Evolutionary conservation across 352 stramenopile species (phyloP).

Genomic region (Globisporangium middletonii): DNA sequence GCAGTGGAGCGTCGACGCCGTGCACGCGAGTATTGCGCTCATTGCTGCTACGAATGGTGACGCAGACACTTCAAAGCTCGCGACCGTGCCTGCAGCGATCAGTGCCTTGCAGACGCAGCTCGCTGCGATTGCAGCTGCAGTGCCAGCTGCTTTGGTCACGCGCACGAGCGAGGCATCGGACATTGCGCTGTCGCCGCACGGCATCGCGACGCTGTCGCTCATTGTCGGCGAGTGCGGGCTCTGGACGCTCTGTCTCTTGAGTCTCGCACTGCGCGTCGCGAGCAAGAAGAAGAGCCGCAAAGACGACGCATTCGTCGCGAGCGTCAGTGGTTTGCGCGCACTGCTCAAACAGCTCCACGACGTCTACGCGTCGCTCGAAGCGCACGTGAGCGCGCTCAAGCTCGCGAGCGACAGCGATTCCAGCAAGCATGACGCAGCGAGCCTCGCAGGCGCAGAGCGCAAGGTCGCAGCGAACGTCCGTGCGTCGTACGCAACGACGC

Average conservation of each 20-base stretch:
- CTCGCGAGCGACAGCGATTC: not conserved
- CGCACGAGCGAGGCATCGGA: not conserved
- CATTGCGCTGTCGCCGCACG: constrained; percentile 39
- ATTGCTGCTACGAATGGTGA: constrained; percentile 1
- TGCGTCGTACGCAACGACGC: constrained; percentile 32
- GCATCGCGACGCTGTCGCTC: constrained; percentile 40
- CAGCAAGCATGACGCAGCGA: not conserved
- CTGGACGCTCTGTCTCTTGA: constrained; percentile 44
- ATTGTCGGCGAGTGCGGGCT: constrained; percentile 56
- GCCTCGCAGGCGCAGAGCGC: constrained; percentile 14
- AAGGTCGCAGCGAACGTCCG: constrained; percentile 32
- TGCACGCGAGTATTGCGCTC: constrained; percentile 10
- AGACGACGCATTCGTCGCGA: constrained; percentile 28
- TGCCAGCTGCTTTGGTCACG: constrained; percentile 15
- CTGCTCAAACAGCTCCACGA: constrained; percentile 65
- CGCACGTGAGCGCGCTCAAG: constrained; percentile 23
- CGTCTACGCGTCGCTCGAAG: constrained; percentile 28
- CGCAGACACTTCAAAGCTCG: not conserved
- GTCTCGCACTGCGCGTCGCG: constrained; percentile 29
- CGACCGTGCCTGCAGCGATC: constrained; percentile 13
- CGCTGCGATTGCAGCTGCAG: constrained; percentile 16
- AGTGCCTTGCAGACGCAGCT: constrained; percentile 27
- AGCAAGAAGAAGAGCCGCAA: constrained; percentile 71
- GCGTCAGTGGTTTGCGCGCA: constrained; percentile 31
- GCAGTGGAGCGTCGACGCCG: constrained; percentile 38